Evolutionary conservation across 352 stramenopile species (phyloP).

Genomic region (Phytophthora quininea): DNA sequence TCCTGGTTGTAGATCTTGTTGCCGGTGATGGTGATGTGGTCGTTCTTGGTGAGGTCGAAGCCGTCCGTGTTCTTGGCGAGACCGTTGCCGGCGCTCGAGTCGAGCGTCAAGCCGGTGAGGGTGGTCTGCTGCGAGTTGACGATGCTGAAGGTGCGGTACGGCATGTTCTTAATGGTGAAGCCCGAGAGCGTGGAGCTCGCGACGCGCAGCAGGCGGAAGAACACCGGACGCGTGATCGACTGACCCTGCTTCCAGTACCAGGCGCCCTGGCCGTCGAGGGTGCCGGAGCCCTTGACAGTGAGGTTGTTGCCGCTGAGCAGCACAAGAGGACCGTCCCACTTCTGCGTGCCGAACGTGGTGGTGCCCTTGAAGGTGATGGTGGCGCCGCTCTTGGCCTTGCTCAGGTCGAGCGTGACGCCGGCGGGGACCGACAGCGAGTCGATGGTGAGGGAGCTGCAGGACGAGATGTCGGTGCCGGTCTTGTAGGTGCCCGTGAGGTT

Average conservation of each 20-base stretch:
- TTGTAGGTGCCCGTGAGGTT: slow-evolving; percentile 37
- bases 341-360: slow-evolving; percentile 32
- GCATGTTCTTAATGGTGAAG: slow-evolving; percentile 37
- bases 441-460: slow-evolving; percentile 29
- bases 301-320: slow-evolving; percentile 18
- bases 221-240: slow-evolving; percentile 25
- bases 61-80: slow-evolving; percentile 28
- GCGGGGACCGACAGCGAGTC: slow-evolving; percentile 28
- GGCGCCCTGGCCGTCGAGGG: slow-evolving; percentile 13
- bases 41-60: slow-evolving; percentile 35
- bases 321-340: slow-evolving; percentile 34
- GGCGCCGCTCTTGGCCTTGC: slow-evolving; percentile 7
- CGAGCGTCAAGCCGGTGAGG: slow-evolving; percentile 9
- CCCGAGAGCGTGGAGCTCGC: slow-evolving; percentile 16
- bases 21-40: slow-evolving; percentile 30
- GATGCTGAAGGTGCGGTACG: slow-evolving; percentile 35
- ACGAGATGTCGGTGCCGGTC: slow-evolving; percentile 19
- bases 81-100: slow-evolving; percentile 11
- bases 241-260: slow-evolving; percentile 36
- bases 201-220: slow-evolving; percentile 12
- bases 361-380: slow-evolving; percentile 36
- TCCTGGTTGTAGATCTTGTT: slow-evolving; percentile 41
- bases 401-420: slow-evolving; percentile 37
- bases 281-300: slow-evolving; percentile 11
- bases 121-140: slow-evolving; percentile 9